These are phyloP conservation scores for Fusarium palustre DNA, from an alignment of 2,329 filamentous ascomycete species.

Conservation along the genomic window DNA sequence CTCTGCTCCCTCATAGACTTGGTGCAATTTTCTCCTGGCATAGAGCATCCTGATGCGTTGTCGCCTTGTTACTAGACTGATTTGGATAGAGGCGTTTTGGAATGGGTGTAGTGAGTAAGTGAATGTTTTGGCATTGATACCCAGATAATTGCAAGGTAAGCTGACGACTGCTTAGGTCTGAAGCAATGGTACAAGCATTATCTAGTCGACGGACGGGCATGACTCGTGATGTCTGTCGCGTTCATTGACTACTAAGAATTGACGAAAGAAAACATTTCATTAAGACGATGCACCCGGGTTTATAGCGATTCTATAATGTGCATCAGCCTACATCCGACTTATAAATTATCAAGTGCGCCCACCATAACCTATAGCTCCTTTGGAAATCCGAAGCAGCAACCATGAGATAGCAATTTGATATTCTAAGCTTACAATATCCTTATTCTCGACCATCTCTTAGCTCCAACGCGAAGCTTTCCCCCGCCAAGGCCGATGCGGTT, in stretches of 20 bases:
- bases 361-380: not conserved
- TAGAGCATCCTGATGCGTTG: not conserved
- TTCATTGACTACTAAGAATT: not conserved
- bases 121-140: slow-evolving; percentile 24
- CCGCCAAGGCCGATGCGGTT: slow-evolving; percentile 16
- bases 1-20: slow-evolving; percentile 23
- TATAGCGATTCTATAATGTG: not conserved
- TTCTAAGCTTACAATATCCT: slow-evolving; percentile 29
- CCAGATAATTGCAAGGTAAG: slow-evolving; percentile 19
- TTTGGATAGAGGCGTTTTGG: not conserved
- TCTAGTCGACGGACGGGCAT: not conserved
- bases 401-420: slow-evolving; percentile 1
- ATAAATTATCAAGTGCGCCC: not conserved
- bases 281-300: not conserved
- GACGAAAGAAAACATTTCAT: not conserved
- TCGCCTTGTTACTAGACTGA: not conserved
- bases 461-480: slow-evolving; percentile 4
- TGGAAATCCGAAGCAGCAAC: not conserved
- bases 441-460: not conserved
- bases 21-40: not conserved
- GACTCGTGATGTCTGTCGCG: not conserved
- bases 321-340: not conserved
- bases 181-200: slow-evolving; percentile 4
- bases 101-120: slow-evolving; percentile 1
- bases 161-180: slow-evolving; percentile 25